These are phyloP conservation scores for Albifimbria verrucaria DNA, from an alignment of 2,329 filamentous ascomycete genomes.

Conservation along the genomic window DNA sequence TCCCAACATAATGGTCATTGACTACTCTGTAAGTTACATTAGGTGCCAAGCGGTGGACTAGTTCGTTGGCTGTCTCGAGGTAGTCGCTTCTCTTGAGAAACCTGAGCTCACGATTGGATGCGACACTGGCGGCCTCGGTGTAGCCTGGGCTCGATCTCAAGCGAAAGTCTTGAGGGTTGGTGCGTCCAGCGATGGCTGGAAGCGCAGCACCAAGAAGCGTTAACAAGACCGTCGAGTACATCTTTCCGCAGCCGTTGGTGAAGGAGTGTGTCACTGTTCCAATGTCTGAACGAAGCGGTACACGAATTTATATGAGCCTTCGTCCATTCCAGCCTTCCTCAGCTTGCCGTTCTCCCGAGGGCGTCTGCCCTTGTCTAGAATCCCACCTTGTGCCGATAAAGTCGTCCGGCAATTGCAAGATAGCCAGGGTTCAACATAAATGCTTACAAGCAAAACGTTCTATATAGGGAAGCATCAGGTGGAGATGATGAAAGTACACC, in stretches of 20 bases:
- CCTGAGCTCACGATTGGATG: neutral
- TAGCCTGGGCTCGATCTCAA: neutral
- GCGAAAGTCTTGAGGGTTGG: neutral
- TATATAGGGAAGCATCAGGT: too few relatives aligned
- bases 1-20: constrained; percentile 44
- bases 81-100: constrained; percentile 17
- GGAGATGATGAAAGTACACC: too few relatives aligned
- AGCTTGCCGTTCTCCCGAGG: too few relatives aligned
- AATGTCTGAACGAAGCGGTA: neutral
- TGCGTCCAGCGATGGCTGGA: neutral
- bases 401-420: too few relatives aligned
- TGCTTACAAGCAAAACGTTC: too few relatives aligned
- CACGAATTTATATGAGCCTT: too few relatives aligned
- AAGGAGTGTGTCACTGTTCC: neutral
- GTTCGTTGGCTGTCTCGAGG: constrained; percentile 34
- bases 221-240: neutral
- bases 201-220: neutral
- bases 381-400: too few relatives aligned
- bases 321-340: too few relatives aligned
- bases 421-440: too few relatives aligned
- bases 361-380: too few relatives aligned
- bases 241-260: neutral
- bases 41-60: constrained; percentile 17
- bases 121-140: neutral
- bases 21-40: constrained; percentile 40